These are phyloP conservation scores for Chondrostereum purpureum DNA, from an alignment of 1,284 basidiomycete genomes.

Conservation along the genomic window DNA sequence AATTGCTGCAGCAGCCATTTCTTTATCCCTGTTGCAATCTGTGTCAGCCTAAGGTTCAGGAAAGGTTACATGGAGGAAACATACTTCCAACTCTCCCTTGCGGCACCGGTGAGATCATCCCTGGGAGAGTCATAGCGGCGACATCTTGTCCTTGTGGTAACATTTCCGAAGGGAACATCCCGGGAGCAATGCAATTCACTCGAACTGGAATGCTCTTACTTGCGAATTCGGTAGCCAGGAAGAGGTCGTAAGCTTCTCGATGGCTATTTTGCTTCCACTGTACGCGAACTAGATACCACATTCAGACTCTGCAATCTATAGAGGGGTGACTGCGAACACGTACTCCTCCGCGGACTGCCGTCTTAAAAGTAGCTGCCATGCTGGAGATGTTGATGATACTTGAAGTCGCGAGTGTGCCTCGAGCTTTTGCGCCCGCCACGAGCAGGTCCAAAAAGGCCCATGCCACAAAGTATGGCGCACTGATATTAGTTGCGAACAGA, in stretches of 20 bases:
- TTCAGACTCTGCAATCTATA: too few relatives aligned
- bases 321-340: too few relatives aligned
- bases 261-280: constrained; percentile 24
- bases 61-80: too few relatives aligned
- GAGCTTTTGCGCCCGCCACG: constrained; percentile 18
- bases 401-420: constrained; percentile 16
- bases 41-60: too few relatives aligned
- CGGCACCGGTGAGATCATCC: too few relatives aligned
- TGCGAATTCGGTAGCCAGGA: constrained; percentile 26
- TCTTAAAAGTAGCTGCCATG: too few relatives aligned
- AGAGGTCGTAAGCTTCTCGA: constrained; percentile 23
- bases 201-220: constrained; percentile 23
- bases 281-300: constrained; percentile 23
- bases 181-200: constrained; percentile 25
- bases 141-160: too few relatives aligned
- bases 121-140: too few relatives aligned
- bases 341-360: constrained; percentile 20
- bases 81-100: too few relatives aligned
- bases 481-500: constrained; percentile 20
- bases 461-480: constrained; percentile 25
- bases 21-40: too few relatives aligned
- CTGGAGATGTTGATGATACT: constrained; percentile 29
- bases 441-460: constrained; percentile 27
- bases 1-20: too few relatives aligned
- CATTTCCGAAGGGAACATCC: too few relatives aligned